phyloP scores from a whole-genome alignment of 345 rosid species.

The Brassica incana region DNA sequence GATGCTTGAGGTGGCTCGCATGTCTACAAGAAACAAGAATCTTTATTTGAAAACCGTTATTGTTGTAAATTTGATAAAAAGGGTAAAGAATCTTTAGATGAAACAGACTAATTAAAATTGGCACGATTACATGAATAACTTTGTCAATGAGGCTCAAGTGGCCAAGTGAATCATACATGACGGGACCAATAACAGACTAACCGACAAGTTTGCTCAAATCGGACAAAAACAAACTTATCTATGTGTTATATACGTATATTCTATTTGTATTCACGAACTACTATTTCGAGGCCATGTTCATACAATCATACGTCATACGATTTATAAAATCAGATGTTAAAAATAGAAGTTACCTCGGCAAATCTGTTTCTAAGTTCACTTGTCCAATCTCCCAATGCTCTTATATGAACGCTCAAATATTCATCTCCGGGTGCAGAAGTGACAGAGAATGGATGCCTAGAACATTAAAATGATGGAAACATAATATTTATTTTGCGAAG shows the following conservation, averaged over 20 bases:
- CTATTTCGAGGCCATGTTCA: neutral
- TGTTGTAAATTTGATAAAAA: neutral
- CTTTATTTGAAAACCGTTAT: neutral
- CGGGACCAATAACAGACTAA: neutral
- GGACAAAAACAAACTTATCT: neutral
- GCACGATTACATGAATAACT: neutral
- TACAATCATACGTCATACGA: neutral
- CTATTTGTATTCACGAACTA: neutral
- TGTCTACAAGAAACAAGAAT: constrained; percentile 43
- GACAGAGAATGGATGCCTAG: constrained; percentile 93
- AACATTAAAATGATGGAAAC: neutral
- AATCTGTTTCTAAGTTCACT: constrained; percentile 66
- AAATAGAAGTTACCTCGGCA: constrained; percentile 47
- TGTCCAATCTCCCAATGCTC: constrained; percentile 95
- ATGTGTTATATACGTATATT: neutral
- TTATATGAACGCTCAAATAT: constrained; percentile 80
- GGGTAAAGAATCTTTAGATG: neutral
- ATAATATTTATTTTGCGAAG: neutral
- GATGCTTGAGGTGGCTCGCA: constrained; percentile 55
- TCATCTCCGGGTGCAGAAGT: constrained; percentile 92
- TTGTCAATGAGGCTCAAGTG: neutral
- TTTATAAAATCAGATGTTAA: neutral
- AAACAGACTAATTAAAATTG: neutral
- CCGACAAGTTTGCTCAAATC: neutral
- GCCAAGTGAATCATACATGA: neutral